Conservation (phyloP, 1,284 basidiomycete genomes). For the Cerrena zonata region DNA sequence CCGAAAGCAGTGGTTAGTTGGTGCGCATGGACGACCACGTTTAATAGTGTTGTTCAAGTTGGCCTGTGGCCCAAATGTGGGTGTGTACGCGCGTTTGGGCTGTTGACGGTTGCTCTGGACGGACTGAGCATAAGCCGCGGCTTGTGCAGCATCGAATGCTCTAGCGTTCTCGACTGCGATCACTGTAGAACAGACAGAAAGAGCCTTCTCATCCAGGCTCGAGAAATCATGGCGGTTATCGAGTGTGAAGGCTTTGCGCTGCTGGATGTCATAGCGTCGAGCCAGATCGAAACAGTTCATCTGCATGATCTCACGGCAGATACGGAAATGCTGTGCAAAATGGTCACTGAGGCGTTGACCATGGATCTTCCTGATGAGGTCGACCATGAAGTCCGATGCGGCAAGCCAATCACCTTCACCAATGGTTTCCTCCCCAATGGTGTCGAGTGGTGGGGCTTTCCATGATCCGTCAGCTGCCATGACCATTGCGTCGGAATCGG, state of each 20-base stretch:
- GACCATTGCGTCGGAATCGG: no score
- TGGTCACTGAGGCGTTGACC: background rate
- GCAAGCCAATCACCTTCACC: background rate
- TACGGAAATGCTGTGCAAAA: background rate
- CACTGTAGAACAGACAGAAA: background rate
- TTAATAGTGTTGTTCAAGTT: no score
- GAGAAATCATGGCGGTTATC: constrained; percentile 19
- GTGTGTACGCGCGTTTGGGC: no score
- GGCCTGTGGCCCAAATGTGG: no score
- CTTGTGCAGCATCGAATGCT: background rate
- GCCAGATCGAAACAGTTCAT: constrained; percentile 18
- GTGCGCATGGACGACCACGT: constrained; percentile 11
- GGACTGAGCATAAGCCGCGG: background rate
- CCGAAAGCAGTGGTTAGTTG: background rate
- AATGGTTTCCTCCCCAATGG: no score
- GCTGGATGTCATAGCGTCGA: constrained; percentile 25
- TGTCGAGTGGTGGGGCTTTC: no score
- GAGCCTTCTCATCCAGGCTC: background rate
- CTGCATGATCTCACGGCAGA: background rate
- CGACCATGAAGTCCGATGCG: background rate
- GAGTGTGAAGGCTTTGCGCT: constrained; percentile 17
- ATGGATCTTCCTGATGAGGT: background rate
- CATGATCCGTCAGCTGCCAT: no score
- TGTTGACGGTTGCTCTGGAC: background rate
- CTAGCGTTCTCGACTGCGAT: background rate